Evolutionary conservation across 2,329 filamentous ascomycete genomes (phyloP), one percentile per base, ranked within the genome.

Genomic region (Sclerotinia minor): DNA sequence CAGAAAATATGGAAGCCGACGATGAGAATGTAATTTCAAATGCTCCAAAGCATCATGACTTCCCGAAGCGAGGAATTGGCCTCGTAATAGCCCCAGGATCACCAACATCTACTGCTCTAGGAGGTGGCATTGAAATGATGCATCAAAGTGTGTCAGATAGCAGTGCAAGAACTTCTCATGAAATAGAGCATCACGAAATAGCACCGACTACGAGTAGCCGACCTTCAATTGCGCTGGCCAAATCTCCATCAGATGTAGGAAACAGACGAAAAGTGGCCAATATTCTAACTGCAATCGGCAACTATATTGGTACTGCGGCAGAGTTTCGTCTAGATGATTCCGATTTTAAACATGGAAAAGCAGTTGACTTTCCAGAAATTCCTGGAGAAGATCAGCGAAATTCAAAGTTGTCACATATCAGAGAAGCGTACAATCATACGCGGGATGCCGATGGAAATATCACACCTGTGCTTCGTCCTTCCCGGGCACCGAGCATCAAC

Each of bases 341-440:
- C 0, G 80, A 80, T 1, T 86, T 85, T 71, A 80, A 80, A 59
- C 76, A 76, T 5, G 80, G 82, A 24, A 78, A 77, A 54, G 81
- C 83, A 4, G 74, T 76, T n/a, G 78, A 80, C n/a, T 89, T 82
- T 59, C 86, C 86, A 0, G 80, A 83, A 65, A 78, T 86, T 0
- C 86, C 86, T 0, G 86, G 84, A 2, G 85, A 88, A 70, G 72
- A 69, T 1, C 69, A 76, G 2, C 80, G 83, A 41, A 86, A 86
- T 58, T 73, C 71, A 0, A 71, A 74, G 0, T 73, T 86, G 1
- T 64, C 69, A 24, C 71, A 77, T 4, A 80, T 82, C 35, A 79
- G 77, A 57, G 76, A 79, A 41, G 72, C 74, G 5, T 86, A 82
- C 67, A 81, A 80, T 50, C 74, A 70, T 5, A 72, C 67, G 13